Evolutionary conservation across 352 stramenopile species (phyloP), one percentile per base, ranked within the genome.

Genomic region (Phytophthora cajani): DNA sequence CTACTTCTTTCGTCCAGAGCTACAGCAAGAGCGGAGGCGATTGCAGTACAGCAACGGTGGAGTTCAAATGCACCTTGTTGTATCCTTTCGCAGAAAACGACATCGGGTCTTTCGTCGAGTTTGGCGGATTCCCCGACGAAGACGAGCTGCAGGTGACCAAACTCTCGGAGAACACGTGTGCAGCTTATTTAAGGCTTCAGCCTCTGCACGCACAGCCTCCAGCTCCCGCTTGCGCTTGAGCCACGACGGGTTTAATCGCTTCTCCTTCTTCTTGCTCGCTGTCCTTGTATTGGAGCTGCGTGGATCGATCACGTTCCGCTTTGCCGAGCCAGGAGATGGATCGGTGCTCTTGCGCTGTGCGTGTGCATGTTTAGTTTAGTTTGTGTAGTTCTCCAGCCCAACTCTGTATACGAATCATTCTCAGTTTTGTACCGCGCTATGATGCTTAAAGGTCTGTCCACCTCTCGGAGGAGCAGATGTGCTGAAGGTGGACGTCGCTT

Each of bases 201-300:
- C 56, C 46, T 69, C 5, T 49, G 55, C 12, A n/a, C 53, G 44
- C 2, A 69, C 25, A 11, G 27, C 23, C 5, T 46, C 21, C 44
- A 69, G 23, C 33, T 69, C 62, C n/a, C 33, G 40, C 52, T 69
- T 63, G 7, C 52, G 52, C 38, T 55, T 60, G 51, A 55, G 36
- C 40, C 50, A 67, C 23, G 60, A 56, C 51, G 49, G 49, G 30
- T 47, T 65, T 33, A 5, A 1, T 11, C 46, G 46, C 16, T 46
- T 60, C 44, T 60, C 55, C 17, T 50, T 67, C 44, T 60, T 60
- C 17, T 50, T 67, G 36, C 16, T 30, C 9, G 7, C 0, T 21
- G 14, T 49, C 2, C 42, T 11, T 21, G 40, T 8, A 3, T 2
- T 49, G 4, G 40, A n/a, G 40, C 21, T 19, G 40, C 4, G 19